These are phyloP conservation scores for Pleurostoma richardsiae DNA, from an alignment of 2,329 filamentous ascomycete species.

Conservation along the genomic window DNA sequence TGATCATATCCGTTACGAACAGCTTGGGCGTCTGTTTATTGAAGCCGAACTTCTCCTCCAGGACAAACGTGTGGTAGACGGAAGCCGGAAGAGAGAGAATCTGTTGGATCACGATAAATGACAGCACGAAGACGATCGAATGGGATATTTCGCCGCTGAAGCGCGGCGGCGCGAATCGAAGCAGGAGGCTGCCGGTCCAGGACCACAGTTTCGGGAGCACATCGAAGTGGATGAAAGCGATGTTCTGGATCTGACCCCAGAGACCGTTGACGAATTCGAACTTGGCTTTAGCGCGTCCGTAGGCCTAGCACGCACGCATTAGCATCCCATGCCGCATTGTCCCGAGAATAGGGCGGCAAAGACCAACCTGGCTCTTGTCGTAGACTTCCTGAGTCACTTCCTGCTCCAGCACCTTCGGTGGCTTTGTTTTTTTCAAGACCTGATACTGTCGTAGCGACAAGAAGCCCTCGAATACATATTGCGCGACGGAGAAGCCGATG, in stretches of 20 bases:
- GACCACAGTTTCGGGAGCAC: conserved; percentile 88
- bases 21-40: conserved; percentile 94
- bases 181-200: conserved; percentile 69
- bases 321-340: too few relatives aligned
- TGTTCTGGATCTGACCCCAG: conserved; percentile 82
- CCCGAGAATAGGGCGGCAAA: too few relatives aligned
- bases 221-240: conserved; percentile 86
- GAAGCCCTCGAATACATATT: conserved; percentile 87
- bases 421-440: conserved; percentile 71
- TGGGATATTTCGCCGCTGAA: conserved; percentile 93
- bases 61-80: conserved; percentile 90
- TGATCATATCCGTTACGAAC: conserved; percentile 87
- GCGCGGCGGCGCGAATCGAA: conserved; percentile 67
- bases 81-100: conserved; percentile 72
- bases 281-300: conserved; percentile 92
- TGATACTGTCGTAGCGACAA: conserved; percentile 87
- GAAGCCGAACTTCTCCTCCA: conserved; percentile 97
- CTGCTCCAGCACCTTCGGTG: conserved; percentile 80
- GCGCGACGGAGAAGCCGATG: conserved; percentile 86
- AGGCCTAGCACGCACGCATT: conserved; percentile 44
- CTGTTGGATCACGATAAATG: conserved; percentile 79
- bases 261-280: conserved; percentile 78
- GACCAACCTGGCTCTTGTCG: conserved; percentile 70
- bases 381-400: conserved; percentile 88
- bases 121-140: conserved; percentile 86